phyloP scores from a whole-genome alignment of 108 stramenopile species.

The Pseudonitzschia delicatissima region DNA sequence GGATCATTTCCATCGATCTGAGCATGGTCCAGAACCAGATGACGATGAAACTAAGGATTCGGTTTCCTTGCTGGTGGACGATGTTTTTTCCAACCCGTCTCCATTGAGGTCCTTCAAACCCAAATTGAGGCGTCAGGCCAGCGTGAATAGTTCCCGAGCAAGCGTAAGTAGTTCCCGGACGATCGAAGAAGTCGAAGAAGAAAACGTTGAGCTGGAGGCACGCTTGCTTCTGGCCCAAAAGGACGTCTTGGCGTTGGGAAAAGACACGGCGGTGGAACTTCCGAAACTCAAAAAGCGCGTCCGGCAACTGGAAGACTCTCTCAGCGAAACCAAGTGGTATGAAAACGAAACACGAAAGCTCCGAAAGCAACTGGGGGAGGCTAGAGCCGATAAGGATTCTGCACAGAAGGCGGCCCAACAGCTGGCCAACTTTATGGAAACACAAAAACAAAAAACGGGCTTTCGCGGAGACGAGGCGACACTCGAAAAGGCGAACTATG shows the following conservation, averaged over 20 bases:
- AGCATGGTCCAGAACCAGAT: background rate
- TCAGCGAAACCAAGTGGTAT: constrained; percentile 12
- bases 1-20: background rate
- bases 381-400: constrained; percentile 31
- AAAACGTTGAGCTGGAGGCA: constrained; percentile 13
- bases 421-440: constrained; percentile 32
- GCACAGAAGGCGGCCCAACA: constrained; percentile 30
- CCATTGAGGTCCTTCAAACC: background rate
- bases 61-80: background rate
- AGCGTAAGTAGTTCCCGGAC: constrained; percentile 11
- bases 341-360: constrained; percentile 30
- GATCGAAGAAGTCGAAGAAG: constrained; percentile 27
- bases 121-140: background rate
- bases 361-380: constrained; percentile 29
- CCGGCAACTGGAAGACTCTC: constrained; percentile 25
- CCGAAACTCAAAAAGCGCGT: constrained; percentile 36
- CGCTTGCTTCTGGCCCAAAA: constrained; percentile 21
- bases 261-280: constrained; percentile 35
- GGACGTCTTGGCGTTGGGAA: constrained; percentile 22
- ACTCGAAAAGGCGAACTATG: constrained; percentile 17
- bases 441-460: constrained; percentile 25
- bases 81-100: background rate
- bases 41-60: background rate
- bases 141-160: too few species aligned
- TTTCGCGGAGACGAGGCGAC: constrained; percentile 31